phyloP scores from a whole-genome alignment of 495 filamentous ascomycete genomes.

The Xylaria cubensis region DNA sequence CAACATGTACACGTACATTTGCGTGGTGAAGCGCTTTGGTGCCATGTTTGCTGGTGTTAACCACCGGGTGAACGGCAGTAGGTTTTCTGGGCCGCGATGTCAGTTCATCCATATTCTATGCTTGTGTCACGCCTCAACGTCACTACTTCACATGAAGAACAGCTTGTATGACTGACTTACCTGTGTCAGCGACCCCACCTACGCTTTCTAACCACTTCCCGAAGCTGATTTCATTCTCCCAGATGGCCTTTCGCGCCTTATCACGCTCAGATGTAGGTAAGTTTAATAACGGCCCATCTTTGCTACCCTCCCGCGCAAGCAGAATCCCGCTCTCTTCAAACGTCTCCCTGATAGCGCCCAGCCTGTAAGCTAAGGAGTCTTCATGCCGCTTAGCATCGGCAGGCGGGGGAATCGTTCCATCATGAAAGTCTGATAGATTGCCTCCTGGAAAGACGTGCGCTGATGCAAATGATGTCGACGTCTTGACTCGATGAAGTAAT shows the following conservation, averaged over 20 bases:
- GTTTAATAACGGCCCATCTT: conserved; percentile 54
- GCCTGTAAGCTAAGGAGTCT: conserved; percentile 72
- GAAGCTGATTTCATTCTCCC: conserved; percentile 66
- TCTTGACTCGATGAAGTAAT: conserved; percentile 82
- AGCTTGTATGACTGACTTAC: conserved; percentile 43
- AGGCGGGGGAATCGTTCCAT: conserved; percentile 63
- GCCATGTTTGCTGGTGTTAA: conserved; percentile 72
- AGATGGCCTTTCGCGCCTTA: conserved; percentile 69
- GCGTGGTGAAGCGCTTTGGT: conserved; percentile 81
- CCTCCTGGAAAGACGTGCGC: conserved; percentile 98
- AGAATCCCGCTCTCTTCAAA: conserved; percentile 96
- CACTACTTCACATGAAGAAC: background rate
- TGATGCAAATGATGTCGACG: conserved; percentile 82
- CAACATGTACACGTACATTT: conserved; percentile 97
- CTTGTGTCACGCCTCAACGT: background rate
- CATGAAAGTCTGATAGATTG: conserved; percentile 73
- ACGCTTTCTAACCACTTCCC: conserved; percentile 66
- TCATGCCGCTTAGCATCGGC: conserved; percentile 61
- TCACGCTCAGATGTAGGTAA: conserved; percentile 67
- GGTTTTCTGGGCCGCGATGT: conserved; percentile 49
- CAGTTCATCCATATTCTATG: background rate
- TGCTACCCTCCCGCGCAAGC: conserved; percentile 63
- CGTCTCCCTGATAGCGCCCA: conserved; percentile 85
- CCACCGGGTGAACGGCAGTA: conserved; percentile 91
- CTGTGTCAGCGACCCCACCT: conserved; percentile 70